Conservation (phyloP, 306 rosid genomes). For the Clitoria ternatea region DNA sequence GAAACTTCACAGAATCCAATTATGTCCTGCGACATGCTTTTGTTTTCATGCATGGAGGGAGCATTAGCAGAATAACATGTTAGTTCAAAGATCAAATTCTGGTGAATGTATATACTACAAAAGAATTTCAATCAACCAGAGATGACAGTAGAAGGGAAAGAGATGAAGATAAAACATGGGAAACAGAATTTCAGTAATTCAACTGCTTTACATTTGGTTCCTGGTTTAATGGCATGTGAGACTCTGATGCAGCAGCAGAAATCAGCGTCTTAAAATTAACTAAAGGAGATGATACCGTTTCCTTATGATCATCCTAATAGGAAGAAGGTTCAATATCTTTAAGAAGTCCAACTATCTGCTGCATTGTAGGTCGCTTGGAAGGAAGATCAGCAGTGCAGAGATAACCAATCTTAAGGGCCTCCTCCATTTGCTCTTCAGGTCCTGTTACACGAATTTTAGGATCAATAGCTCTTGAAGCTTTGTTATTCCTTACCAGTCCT, state of each 20-base stretch:
- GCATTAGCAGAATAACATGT: background rate
- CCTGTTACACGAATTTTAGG: slow-evolving; percentile 58
- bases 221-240: slow-evolving; percentile 26
- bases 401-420: slow-evolving; percentile 79
- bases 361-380: slow-evolving; percentile 81
- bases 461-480: slow-evolving; percentile 59
- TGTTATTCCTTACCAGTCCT: slow-evolving; percentile 65
- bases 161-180: slow-evolving; percentile 5
- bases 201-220: slow-evolving; percentile 35
- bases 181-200: slow-evolving; percentile 17
- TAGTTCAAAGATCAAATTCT: slow-evolving; percentile 20
- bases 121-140: slow-evolving; percentile 2
- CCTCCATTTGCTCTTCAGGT: slow-evolving; percentile 55
- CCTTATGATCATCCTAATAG: slow-evolving; percentile 19
- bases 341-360: slow-evolving; percentile 86
- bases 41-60: background rate
- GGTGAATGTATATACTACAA: slow-evolving; percentile 18
- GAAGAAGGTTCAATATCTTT: slow-evolving; percentile 64
- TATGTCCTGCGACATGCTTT: background rate
- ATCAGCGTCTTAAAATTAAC: background rate
- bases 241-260: background rate
- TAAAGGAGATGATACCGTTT: slow-evolving; percentile 3
- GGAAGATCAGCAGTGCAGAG: slow-evolving; percentile 87
- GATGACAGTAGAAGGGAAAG: slow-evolving; percentile 13
- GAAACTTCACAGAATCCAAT: background rate